Evolutionary conservation across 129 eudicot species (phyloP).

Genomic region (Heracleum sosnowskyi): DNA sequence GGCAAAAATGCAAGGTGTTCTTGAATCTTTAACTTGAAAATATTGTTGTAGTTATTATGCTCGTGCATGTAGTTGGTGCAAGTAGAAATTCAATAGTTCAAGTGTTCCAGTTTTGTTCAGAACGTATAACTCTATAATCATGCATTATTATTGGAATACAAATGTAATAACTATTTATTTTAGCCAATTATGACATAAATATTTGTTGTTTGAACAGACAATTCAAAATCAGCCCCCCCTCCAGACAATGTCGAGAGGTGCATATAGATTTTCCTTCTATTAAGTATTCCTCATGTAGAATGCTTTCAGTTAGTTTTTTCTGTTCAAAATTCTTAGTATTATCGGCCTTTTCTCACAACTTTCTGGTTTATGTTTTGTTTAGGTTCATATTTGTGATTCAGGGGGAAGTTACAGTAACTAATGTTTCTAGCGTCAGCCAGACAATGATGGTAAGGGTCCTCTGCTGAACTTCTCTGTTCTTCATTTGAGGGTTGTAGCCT

Average conservation of each 20-base stretch:
- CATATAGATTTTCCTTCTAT: not conserved
- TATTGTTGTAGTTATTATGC: not conserved
- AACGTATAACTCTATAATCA: not conserved
- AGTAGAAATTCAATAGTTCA: not conserved
- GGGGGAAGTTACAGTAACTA: constrained; percentile 52
- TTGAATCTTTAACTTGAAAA: not conserved
- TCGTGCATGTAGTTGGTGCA: not conserved
- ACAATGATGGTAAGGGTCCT: constrained; percentile 41
- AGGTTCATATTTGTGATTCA: constrained; percentile 87
- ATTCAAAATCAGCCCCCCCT: constrained; percentile 66
- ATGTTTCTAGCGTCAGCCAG: constrained; percentile 38
- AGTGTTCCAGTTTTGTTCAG: not conserved
- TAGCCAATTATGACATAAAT: no score
- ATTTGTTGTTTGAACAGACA: constrained; percentile 46
- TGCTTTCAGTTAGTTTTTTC: not conserved
- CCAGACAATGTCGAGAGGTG: constrained; percentile 78
- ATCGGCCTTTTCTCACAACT: not conserved
- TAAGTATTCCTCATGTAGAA: not conserved
- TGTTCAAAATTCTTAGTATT: not conserved
- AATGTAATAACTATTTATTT: not conserved
- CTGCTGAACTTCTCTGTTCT: not conserved
- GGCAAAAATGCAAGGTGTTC: constrained; percentile 92
- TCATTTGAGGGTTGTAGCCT: not conserved
- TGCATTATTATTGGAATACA: constrained; percentile 4
- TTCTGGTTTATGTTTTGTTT: constrained; percentile 18